A percentile compares a stretch with the other conserved stretches of the same genome.
These are phyloP conservation scores for Pestalotiopsis sp. DNA, from an alignment of 2,329 filamentous ascomycete species.

Conservation along the genomic window DNA sequence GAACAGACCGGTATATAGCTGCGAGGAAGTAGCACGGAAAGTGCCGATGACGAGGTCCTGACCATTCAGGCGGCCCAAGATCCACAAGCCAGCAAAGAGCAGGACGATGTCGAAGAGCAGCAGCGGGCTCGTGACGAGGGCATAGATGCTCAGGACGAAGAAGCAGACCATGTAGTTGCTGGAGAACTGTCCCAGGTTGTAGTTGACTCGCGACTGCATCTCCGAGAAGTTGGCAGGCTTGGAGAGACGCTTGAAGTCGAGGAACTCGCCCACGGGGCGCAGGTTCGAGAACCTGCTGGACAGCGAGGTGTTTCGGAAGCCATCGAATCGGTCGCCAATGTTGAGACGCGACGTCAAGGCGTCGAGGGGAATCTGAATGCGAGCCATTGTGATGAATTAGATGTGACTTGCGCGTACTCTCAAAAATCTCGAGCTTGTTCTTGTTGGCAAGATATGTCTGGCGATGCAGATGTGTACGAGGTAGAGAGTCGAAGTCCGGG, in stretches of 20 bases:
- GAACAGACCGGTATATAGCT: slow-evolving; percentile 89
- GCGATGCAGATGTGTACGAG: neutral
- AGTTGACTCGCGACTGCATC: slow-evolving; percentile 90
- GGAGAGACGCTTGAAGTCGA: slow-evolving; percentile 92
- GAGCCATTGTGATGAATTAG: slow-evolving; percentile 62
- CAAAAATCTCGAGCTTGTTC: neutral
- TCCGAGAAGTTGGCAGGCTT: slow-evolving; percentile 92
- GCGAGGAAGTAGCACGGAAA: slow-evolving; percentile 81
- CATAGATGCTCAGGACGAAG: slow-evolving; percentile 94
- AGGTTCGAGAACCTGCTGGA: slow-evolving; percentile 88
- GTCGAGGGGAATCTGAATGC: slow-evolving; percentile 92
- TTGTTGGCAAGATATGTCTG: neutral
- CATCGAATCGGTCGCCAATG: slow-evolving; percentile 80
- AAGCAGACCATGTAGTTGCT: slow-evolving; percentile 98
- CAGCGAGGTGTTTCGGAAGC: slow-evolving; percentile 77
- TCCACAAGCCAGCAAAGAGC: slow-evolving; percentile 82
- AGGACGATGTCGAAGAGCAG: slow-evolving; percentile 93
- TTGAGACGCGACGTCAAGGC: slow-evolving; percentile 89
- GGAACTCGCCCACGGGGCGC: slow-evolving; percentile 87
- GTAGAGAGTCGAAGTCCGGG: neutral
- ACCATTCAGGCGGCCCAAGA: slow-evolving; percentile 88
- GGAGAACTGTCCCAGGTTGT: slow-evolving; percentile 95
- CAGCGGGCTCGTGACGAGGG: slow-evolving; percentile 81
- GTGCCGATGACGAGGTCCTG: slow-evolving; percentile 85
- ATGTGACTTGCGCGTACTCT: neutral